A percentile compares a stretch with the other conserved stretches of the same genome.
Evolutionary conservation across 78 protist genomes (phyloP).

Genomic region (Dictyostelium capitatum): DNA sequence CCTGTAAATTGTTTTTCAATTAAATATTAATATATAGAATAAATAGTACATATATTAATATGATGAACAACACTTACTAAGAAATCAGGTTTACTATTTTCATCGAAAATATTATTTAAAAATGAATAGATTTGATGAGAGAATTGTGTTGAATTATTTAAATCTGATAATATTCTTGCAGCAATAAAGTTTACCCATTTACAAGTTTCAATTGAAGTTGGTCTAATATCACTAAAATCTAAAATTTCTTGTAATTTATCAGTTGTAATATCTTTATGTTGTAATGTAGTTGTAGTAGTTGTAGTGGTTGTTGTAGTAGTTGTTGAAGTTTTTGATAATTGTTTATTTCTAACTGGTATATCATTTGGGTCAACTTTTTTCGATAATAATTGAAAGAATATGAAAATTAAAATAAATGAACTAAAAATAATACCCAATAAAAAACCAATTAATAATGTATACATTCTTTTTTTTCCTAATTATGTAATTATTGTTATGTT

Average conservation of each 20-base stretch:
- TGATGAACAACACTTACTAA: background rate
- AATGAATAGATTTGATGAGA: constrained; percentile 25
- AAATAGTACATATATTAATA: background rate
- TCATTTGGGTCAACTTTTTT: constrained; percentile 42
- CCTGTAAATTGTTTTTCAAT: too few relatives aligned
- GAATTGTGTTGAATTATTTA: constrained; percentile 61
- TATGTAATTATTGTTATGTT: too few relatives aligned
- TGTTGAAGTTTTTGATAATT: background rate
- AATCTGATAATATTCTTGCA: constrained; percentile 34
- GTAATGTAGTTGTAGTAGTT: background rate
- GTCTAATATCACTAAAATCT: constrained; percentile 37
- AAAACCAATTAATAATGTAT: constrained; percentile 49
- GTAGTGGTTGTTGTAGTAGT: background rate
- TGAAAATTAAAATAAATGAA: background rate
- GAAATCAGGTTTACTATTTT: constrained; percentile 62
- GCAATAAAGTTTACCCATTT: constrained; percentile 73
- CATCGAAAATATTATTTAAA: constrained; percentile 57
- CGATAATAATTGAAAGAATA: constrained; percentile 49
- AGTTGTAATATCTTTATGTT: background rate
- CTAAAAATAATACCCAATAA: constrained; percentile 45
- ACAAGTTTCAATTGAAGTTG: constrained; percentile 76
- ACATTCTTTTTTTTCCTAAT: background rate
- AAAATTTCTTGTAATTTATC: background rate
- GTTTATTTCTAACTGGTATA: background rate
- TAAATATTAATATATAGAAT: background rate